Base-by-base conservation (phyloP, 768 basidiomycete genomes). In the Candolleomyces efflorescens region DNA sequence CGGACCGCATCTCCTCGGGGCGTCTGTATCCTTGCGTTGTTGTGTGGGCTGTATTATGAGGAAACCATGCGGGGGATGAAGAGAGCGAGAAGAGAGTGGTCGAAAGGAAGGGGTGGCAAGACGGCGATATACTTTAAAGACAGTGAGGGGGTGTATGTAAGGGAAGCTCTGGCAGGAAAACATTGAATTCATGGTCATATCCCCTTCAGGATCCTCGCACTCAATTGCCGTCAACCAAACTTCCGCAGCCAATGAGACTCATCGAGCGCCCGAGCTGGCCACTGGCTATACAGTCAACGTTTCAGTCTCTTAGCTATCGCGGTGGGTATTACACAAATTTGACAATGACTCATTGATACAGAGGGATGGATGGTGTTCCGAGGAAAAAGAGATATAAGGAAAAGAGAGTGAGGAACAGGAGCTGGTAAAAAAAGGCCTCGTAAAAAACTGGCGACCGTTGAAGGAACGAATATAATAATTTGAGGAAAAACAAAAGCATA, bases 401-500 rank as follows among this genome's bases (percentile, higher is more conserved):
- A 54, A 51, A 63, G 57, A 41, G 51, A 57, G 59, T n/a, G 58
- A 49, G 44, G 56, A 50, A 54, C 53, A 61, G 48, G 46, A 53
- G 45, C 45, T 22, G 47, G 44, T 55, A 27, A 38, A 36, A 54
- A 49, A 27, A 59, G 43, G 27, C 27, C 27, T 4, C 9, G 48
- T 43, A n/a, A 37, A 65, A n/a, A n/a, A n/a, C n/a, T n/a, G n/a
- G n/a, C n/a, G n/a, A 60, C 55, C 59, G 59, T 56, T 9, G 27
- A 48, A 60, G 43, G 59, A 59, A 47, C 54, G 48, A 62, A 52
- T 47, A 48, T 60, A 55, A 59, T 60, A 56, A 57, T 54, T 55
- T 56, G 41, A 49, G 52, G 51, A 32, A 15, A 41, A 36, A 50
- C 36, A 56, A 51, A 45, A 59, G 43, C 18, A 53, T 39, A 41